phyloP scores from a whole-genome alignment of 805 yeast species.

The Yarrowia keelungensis region DNA sequence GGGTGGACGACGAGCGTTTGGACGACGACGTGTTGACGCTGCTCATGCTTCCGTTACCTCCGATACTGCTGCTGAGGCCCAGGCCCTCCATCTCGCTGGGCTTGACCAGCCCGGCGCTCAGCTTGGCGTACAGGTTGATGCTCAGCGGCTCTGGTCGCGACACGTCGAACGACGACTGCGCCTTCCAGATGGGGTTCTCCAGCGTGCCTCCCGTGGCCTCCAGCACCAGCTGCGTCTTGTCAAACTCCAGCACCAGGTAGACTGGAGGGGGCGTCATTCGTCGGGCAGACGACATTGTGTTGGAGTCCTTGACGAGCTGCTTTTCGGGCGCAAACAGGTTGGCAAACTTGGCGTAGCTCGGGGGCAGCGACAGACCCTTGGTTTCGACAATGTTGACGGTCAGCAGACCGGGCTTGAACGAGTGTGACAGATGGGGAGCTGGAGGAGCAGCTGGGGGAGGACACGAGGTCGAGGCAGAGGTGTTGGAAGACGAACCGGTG shows the following conservation, averaged over 20 bases:
- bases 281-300: constrained; percentile 21
- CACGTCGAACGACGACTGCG: constrained; percentile 90
- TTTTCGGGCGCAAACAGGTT: constrained; percentile 17
- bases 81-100: constrained; percentile 36
- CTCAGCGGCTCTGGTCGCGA: constrained; percentile 69
- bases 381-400: constrained; percentile 80
- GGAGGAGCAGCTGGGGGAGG: constrained; percentile 8
- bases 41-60: constrained; percentile 14
- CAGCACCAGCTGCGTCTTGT: constrained; percentile 87
- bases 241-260: constrained; percentile 90
- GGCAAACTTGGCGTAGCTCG: constrained; percentile 45
- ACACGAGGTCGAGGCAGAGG: not conserved
- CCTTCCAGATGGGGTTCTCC: constrained; percentile 80
- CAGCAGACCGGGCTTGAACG: constrained; percentile 68
- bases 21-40: constrained; percentile 11
- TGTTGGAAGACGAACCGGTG: not conserved
- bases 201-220: constrained; percentile 88
- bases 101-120: constrained; percentile 52
- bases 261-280: constrained; percentile 59
- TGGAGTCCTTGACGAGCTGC: constrained; percentile 31
- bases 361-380: constrained; percentile 71
- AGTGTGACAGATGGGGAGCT: constrained; percentile 23
- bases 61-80: constrained; percentile 36
- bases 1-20: constrained; percentile 44
- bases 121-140: constrained; percentile 77